A percentile compares a stretch with the other conserved stretches of the same genome.
Conservation (phyloP, 1,284 basidiomycete genomes). For the Amylostereum chailletii region DNA sequence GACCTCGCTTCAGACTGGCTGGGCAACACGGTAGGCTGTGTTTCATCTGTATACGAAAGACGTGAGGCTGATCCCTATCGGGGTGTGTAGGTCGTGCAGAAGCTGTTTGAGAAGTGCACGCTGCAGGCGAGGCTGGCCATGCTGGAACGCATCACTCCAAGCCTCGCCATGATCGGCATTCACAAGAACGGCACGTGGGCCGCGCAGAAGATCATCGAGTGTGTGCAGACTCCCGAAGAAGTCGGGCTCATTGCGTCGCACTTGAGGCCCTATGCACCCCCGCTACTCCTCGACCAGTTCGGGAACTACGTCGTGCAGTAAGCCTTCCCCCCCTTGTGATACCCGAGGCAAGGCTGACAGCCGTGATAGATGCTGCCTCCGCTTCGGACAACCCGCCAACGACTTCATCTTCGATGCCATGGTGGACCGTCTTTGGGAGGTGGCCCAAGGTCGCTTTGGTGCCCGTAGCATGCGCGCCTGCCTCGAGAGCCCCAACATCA, state of each 20-base stretch:
- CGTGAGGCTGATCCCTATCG: not conserved
- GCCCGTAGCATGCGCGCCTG: constrained; percentile 97
- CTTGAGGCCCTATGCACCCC: constrained; percentile 86
- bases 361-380: constrained; percentile 70
- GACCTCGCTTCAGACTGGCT: constrained; percentile 98
- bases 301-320: constrained; percentile 98
- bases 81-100: constrained; percentile 74
- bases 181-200: constrained; percentile 99
- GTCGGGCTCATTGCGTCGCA: constrained; percentile 79
- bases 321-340: constrained; percentile 22
- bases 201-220: constrained; percentile 98
- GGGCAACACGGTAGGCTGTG: constrained; percentile 80
- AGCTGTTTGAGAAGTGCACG: constrained; percentile 90
- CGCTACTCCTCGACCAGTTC: constrained; percentile 90
- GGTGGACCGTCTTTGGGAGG: constrained; percentile 96
- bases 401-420: constrained; percentile 99
- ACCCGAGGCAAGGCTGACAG: not conserved
- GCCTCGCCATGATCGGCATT: constrained; percentile 95
- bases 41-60: not conserved
- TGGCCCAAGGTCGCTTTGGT: constrained; percentile 94
- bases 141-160: constrained; percentile 90
- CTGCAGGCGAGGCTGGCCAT: constrained; percentile 73
- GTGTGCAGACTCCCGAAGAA: constrained; percentile 85
- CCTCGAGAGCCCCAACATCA: constrained; percentile 83
- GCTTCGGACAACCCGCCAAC: constrained; percentile 82